These are phyloP conservation scores for Saccharomyces eubayanus DNA, from an alignment of 805 yeast species.

Conservation along the genomic window DNA sequence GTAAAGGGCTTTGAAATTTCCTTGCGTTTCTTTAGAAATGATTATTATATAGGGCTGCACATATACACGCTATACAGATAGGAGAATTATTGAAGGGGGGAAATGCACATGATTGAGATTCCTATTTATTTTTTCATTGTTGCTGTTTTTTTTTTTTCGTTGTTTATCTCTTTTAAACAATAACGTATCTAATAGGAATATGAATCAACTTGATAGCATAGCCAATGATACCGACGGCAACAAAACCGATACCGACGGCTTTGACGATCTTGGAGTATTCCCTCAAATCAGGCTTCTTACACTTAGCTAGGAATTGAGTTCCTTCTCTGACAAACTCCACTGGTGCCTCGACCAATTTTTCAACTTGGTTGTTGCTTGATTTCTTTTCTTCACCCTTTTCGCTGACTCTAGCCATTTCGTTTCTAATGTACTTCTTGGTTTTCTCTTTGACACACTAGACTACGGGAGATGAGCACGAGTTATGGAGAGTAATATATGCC, in stretches of 20 bases:
- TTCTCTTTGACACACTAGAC: neutral
- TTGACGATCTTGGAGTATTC: conserved; percentile 84
- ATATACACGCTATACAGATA: neutral
- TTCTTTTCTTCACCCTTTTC: conserved; percentile 24
- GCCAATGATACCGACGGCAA: conserved; percentile 97
- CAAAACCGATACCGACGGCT: conserved; percentile 94
- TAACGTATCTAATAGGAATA: conserved; percentile 92
- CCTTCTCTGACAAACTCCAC: conserved; percentile 89
- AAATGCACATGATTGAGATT: neutral
- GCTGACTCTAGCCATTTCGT: neutral
- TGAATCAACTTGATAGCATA: conserved; percentile 89
- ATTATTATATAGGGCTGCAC: neutral
- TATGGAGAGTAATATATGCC: neutral
- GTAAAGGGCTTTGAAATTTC: neutral
- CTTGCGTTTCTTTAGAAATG: neutral
- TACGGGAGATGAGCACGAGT: neutral
- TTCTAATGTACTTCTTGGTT: neutral
- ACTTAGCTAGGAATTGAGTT: conserved; percentile 74
- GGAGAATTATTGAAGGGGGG: neutral
- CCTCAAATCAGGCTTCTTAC: conserved; percentile 85
- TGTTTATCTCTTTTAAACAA: conserved; percentile 45
- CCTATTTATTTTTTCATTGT: neutral
- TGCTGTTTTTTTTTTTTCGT: neutral
- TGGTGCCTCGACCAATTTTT: conserved; percentile 78
- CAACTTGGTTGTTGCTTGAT: conserved; percentile 32